phyloP scores from a whole-genome alignment of 306 rosid species.

The Vicia villosa region DNA sequence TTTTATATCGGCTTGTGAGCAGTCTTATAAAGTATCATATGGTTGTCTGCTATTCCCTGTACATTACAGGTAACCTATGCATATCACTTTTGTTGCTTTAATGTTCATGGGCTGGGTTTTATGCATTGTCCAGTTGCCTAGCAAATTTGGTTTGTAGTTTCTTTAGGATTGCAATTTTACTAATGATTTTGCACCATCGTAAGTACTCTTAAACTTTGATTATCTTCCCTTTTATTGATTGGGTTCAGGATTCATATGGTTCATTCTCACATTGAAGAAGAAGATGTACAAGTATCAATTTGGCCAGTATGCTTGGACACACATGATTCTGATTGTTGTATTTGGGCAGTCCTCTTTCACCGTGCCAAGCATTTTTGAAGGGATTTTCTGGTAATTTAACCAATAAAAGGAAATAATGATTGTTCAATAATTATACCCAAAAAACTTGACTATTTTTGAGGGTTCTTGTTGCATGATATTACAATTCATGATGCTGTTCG shows the following conservation, averaged over 20 bases:
- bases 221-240: slow-evolving; percentile 41
- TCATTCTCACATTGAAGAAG: slow-evolving; percentile 94
- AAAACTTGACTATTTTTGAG: slow-evolving; percentile 4
- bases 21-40: slow-evolving; percentile 85
- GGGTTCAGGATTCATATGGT: slow-evolving; percentile 95
- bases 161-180: slow-evolving; percentile 23
- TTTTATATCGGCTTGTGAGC: slow-evolving; percentile 77
- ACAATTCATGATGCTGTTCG: slow-evolving; percentile 11
- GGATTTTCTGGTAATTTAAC: slow-evolving; percentile 78
- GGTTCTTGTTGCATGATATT: slow-evolving; percentile 19
- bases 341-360: slow-evolving; percentile 96
- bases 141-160: slow-evolving; percentile 18
- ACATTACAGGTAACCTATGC: slow-evolving; percentile 72
- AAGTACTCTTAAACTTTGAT: slow-evolving; percentile 31
- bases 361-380: slow-evolving; percentile 97
- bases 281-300: slow-evolving; percentile 99
- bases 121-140: slow-evolving; percentile 35
- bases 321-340: slow-evolving; percentile 94
- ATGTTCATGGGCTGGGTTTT: slow-evolving; percentile 28
- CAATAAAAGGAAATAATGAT: slow-evolving; percentile 28
- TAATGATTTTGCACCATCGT: slow-evolving; percentile 18
- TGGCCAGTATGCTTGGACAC: slow-evolving; percentile 99
- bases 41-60: slow-evolving; percentile 86
- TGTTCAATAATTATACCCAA: slow-evolving; percentile 16
- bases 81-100: slow-evolving; percentile 16